A percentile compares a stretch with the other conserved stretches of the same genome.
Conservation (phyloP, 345 rosid genomes). For the Syzygium aromaticum region DNA sequence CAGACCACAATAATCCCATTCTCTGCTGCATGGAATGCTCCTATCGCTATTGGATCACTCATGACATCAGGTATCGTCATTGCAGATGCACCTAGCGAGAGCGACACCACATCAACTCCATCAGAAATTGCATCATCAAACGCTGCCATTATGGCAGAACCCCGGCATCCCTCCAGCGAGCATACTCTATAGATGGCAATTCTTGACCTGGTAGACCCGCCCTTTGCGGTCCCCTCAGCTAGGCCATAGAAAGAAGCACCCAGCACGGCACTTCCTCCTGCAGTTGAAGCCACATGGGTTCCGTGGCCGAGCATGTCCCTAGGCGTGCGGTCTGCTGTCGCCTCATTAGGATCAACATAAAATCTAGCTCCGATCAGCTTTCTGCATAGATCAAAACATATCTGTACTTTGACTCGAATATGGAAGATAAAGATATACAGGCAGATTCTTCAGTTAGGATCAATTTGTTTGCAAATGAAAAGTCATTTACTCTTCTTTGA, state of each 20-base stretch:
- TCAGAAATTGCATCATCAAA: constrained; percentile 74
- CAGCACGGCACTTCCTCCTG: constrained; percentile 53
- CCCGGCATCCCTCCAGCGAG: constrained; percentile 39
- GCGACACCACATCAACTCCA: constrained; percentile 59
- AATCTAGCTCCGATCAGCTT: constrained; percentile 79
- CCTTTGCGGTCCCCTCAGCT: constrained; percentile 65
- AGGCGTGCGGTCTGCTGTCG: constrained; percentile 18
- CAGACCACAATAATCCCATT: constrained; percentile 66
- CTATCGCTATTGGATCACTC: constrained; percentile 63
- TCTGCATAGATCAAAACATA: constrained; percentile 20
- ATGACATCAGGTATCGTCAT: constrained; percentile 10
- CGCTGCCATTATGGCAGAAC: constrained; percentile 60
- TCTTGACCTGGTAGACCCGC: constrained; percentile 63
- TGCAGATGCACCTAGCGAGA: constrained; percentile 59
- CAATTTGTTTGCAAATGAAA: not conserved
- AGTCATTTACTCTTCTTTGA: not conserved
- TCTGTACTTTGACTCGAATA: not conserved
- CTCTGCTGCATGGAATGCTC: constrained; percentile 72
- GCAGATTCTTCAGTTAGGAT: not conserved
- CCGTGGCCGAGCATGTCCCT: constrained; percentile 78
- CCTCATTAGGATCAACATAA: constrained; percentile 22
- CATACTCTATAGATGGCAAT: constrained; percentile 67
- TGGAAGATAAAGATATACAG: not conserved
- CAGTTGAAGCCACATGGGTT: constrained; percentile 63
- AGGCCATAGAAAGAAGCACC: constrained; percentile 68